Base-by-base conservation (phyloP, 345 rosid species). In the Camelina sativa region DNA sequence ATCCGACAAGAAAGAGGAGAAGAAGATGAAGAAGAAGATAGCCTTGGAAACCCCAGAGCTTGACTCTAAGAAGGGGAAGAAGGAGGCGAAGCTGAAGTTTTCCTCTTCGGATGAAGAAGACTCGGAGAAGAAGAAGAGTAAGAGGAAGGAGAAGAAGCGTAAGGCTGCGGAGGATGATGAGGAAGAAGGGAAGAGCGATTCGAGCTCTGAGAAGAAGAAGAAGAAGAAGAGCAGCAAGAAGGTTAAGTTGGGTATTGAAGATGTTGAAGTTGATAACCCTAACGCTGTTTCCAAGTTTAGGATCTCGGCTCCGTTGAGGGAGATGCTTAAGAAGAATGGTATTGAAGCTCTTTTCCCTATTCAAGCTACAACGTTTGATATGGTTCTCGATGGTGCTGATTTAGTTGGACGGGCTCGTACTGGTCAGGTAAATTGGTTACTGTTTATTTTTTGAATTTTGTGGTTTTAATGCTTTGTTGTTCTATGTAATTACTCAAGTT, bases 391-490 rank as follows among this genome's bases (percentile, higher is more conserved):
- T 47, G 98, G 98, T 10, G 82, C 79, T 70, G 99, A 95, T 74
- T 82, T 95, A 82, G 97, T 95, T 41, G 98, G 99, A 8, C 82
- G 98, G 1, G 98, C 99, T 9, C 93, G 99, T 9, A 95, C 99
- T 48, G 98, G 98, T 65, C 98, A 92, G 94, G 98, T 92, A 80
- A 28, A 38, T 22, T 2, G 15, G 32, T 15, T 41, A 7, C 17
- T 41, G 1, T 44, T 52, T 34, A 8, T 35, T 57, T 43, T 20
- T 64, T 20, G 53, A 22, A 61, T 50, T 62, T 11, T 4, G 20
- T 0, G 5, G 25, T 23, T 32, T 6, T 38, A 38, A 20, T 8
- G 4, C 30, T 40, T 9, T 5, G 2, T 19, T 47, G 4, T 34
- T 55, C 47, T 54, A 46, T 61, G 52, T 37, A 11, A 40, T 72